Evolutionary conservation across 176 grass and related monocot genomes (phyloP), one percentile per base, ranked within the genome.

Genomic region (Aegilops sharonensis): DNA sequence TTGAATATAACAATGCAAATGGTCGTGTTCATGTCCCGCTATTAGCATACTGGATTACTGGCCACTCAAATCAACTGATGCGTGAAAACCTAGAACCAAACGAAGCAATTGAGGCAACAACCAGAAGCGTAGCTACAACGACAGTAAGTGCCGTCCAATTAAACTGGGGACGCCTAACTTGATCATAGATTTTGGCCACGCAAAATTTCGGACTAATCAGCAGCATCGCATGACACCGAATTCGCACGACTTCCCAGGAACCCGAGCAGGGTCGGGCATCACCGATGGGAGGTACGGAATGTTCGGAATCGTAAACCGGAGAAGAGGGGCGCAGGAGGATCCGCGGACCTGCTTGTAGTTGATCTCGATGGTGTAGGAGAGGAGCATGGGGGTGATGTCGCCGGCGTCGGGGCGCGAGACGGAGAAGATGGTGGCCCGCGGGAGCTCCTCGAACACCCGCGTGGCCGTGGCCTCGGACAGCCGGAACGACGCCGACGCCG

Each of bases 281-380:
- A 81, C 23, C 42, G n/a, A 66, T 36, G 9, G 34, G 63, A 43
- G 69, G 30, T 14, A 37, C 2, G 30, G 66, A 83, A 64, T 68
- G 40, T 36, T 43, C 1, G 32, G 73, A 23, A 64, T 23, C 59
- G 68, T 54, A 39, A 64, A 29, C 9, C 21, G 10, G 37, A 3
- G 23, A 29, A 64, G 61, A 14, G 2, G 15, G 5, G 5, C 50
- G 0, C 6, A 35, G 72, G 66, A 21, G 78, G 75, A 72, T 65
- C 36, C 62, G 65, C 82, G 24, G 78, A 99, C 94, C 97, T 99
- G 94, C 87, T 91, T 96, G 92, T 96, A 96, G 78, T 89, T 89
- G 87, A 94, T 85, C 85, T 96, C 97, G 88, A 99, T 94, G 85
- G 94, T 96, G 77, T 99, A 96, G 17, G 94, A 94, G 35, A 96